These are phyloP conservation scores for Schizonepeta tenuifolia DNA, from an alignment of 257 asterid species.

Conservation along the genomic window DNA sequence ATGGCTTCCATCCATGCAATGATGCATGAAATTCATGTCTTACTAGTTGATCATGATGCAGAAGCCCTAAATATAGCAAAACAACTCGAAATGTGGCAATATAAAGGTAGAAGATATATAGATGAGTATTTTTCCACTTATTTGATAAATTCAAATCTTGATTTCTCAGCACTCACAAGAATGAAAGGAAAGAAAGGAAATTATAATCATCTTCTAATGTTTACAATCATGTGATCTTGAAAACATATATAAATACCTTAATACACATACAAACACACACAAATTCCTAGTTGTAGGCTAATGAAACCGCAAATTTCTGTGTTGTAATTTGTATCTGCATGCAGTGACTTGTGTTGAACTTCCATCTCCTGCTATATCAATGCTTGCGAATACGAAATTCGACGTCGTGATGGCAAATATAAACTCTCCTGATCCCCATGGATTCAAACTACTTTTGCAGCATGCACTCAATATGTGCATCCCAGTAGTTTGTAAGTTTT, in stretches of 20 bases:
- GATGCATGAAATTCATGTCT: conserved; percentile 42
- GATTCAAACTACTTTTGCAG: conserved; percentile 45
- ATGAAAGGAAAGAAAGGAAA: not conserved
- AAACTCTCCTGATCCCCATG: conserved; percentile 50
- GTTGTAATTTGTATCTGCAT: not conserved
- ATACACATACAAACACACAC: too few relatives aligned
- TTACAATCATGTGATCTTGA: not conserved
- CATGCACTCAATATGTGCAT: conserved; percentile 40
- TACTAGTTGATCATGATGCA: conserved; percentile 47
- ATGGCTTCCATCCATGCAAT: conserved; percentile 32
- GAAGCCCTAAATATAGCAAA: conserved; percentile 31
- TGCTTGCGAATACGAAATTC: conserved; percentile 41
- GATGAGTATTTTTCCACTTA: too few relatives aligned
- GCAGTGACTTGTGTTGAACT: conserved; percentile 40
- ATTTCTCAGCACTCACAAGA: not conserved
- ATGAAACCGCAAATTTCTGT: not conserved
- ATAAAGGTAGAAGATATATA: conserved; percentile 40
- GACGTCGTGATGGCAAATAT: conserved; percentile 48
- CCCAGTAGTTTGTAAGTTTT: conserved; percentile 44
- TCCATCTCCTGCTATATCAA: conserved; percentile 37
- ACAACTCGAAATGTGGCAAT: conserved; percentile 37
- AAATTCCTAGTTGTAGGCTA: not conserved
- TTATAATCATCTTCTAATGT: too few relatives aligned
- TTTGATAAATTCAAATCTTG: not conserved
- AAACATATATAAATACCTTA: not conserved